phyloP scores from a whole-genome alignment of 108 stramenopile genomes.

The Cyclotella baltica region DNA sequence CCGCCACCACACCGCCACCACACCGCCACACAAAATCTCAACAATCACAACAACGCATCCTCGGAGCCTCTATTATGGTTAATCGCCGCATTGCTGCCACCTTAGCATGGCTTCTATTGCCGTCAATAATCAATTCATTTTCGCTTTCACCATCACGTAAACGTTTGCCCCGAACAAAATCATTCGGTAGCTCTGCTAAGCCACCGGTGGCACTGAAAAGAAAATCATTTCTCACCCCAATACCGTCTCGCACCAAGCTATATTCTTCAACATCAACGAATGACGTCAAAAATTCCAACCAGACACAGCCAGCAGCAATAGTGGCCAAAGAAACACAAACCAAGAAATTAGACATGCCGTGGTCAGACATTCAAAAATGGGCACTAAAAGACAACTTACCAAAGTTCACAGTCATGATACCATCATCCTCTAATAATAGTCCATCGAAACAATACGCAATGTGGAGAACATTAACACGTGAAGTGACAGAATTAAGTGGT shows the following conservation, averaged over 20 bases:
- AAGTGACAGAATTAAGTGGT: constrained; percentile 73
- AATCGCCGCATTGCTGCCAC: background rate
- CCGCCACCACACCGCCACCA: background rate
- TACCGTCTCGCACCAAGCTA: background rate
- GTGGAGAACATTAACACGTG: constrained; percentile 77
- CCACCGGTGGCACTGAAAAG: too few relatives aligned
- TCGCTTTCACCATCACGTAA: background rate
- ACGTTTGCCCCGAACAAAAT: background rate
- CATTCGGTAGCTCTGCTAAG: background rate
- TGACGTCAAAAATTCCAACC: background rate
- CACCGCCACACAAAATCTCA: background rate
- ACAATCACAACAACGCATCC: background rate
- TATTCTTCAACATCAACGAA: background rate
- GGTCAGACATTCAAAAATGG: constrained; percentile 72
- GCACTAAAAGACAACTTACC: constrained; percentile 66
- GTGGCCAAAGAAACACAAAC: background rate
- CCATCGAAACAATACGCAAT: constrained; percentile 48
- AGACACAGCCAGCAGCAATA: background rate
- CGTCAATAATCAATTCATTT: background rate
- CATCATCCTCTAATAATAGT: constrained; percentile 17
- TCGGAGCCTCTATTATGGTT: background rate
- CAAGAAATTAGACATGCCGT: constrained; percentile 58
- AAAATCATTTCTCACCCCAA: background rate
- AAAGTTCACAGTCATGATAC: constrained; percentile 64
- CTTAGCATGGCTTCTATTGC: background rate